Evolutionary conservation across 768 basidiomycete species (phyloP).

Genomic region (Lactarius akahatsu): DNA sequence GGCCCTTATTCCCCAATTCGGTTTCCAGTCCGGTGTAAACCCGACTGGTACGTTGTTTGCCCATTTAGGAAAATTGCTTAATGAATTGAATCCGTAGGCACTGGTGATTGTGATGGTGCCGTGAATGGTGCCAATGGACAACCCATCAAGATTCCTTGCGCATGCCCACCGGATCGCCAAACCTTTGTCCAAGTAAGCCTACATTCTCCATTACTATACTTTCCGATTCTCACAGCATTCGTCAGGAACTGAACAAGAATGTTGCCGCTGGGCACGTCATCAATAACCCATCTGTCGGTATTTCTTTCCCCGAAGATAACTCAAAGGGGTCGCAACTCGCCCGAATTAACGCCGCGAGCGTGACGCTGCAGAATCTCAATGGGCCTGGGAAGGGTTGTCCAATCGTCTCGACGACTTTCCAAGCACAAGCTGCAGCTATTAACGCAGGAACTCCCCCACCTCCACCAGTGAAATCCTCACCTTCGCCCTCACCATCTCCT

Average conservation of each 20-base stretch:
- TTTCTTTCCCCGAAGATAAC: conserved; percentile 48
- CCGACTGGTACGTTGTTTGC: conserved; percentile 49
- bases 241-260: conserved; percentile 21
- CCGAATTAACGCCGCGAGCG: conserved; percentile 53
- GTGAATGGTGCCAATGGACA: conserved; percentile 55
- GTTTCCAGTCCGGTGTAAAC: conserved; percentile 54
- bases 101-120: conserved; percentile 69
- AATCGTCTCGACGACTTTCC: conserved; percentile 59
- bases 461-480: not conserved
- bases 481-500: not conserved
- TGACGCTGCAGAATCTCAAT: conserved; percentile 70
- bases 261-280: conserved; percentile 21
- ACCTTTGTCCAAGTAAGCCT: conserved; percentile 51
- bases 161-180: conserved; percentile 57
- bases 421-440: conserved; percentile 35
- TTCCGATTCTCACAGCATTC: conserved; percentile 29
- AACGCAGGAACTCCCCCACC: conserved; percentile 1
- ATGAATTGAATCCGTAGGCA: conserved; percentile 38
- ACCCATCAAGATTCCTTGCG: conserved; percentile 60
- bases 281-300: conserved; percentile 22
- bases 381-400: conserved; percentile 70
- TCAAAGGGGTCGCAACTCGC: conserved; percentile 41
- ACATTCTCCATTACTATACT: not conserved
- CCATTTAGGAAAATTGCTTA: not conserved
- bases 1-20: conserved; percentile 48